Evolutionary conservation across 2,329 filamentous ascomycete species (phyloP).

Genomic region (Rosellinia necatrix): DNA sequence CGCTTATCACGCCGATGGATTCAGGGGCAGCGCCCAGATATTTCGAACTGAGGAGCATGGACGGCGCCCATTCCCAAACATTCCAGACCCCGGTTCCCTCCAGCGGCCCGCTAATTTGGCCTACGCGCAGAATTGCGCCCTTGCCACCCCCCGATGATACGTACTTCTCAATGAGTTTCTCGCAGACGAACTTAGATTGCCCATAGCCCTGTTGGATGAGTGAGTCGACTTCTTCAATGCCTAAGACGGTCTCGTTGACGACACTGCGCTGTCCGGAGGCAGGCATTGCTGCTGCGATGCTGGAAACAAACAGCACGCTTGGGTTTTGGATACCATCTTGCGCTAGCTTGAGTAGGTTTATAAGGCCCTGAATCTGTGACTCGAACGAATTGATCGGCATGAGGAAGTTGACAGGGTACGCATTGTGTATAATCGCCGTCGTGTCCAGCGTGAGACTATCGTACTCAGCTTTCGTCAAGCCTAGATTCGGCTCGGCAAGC

Average conservation of each 20-base stretch:
- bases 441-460: conserved; percentile 20
- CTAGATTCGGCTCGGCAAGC: conserved; percentile 29
- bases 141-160: conserved; percentile 18
- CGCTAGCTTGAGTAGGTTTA: conserved; percentile 31
- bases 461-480: conserved; percentile 27
- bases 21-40: conserved; percentile 30
- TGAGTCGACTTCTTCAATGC: conserved; percentile 17
- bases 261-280: conserved; percentile 1
- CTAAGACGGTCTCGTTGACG: conserved; percentile 33
- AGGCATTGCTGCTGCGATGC: conserved; percentile 34
- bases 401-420: conserved; percentile 37
- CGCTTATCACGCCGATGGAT: conserved; percentile 27
- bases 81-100: conserved; percentile 35
- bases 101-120: conserved; percentile 37
- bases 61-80: conserved; percentile 37
- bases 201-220: conserved; percentile 36
- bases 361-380: conserved; percentile 27
- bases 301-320: conserved; percentile 36
- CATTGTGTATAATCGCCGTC: conserved; percentile 35
- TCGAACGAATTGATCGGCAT: conserved; percentile 33
- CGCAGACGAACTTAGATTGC: conserved; percentile 38
- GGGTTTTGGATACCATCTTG: conserved; percentile 13
- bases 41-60: conserved; percentile 36
- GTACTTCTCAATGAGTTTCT: conserved; percentile 35
- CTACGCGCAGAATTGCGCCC: conserved; percentile 37